These are phyloP conservation scores for Botrytis aclada DNA, from an alignment of 2,329 filamentous ascomycete genomes.

Conservation along the genomic window DNA sequence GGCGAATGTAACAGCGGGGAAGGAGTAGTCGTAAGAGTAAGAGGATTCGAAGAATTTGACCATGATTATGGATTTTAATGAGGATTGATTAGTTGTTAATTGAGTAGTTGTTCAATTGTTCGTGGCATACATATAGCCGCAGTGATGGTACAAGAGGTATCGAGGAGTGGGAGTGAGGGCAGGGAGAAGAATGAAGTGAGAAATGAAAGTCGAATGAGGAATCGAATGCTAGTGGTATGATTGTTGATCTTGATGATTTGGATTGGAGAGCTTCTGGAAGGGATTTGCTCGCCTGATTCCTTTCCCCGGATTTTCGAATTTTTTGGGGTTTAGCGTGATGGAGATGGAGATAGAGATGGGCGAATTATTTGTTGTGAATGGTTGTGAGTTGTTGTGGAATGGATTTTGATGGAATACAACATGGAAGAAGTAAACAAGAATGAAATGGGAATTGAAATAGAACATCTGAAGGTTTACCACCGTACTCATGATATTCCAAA, in stretches of 20 bases:
- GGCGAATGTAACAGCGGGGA: constrained; percentile 80
- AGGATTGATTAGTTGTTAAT: constrained; percentile 10
- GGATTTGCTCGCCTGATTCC: constrained; percentile 17
- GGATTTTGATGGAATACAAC: neutral
- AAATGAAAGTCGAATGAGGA: neutral
- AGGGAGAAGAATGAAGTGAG: neutral
- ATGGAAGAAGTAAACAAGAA: neutral
- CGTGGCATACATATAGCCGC: constrained; percentile 7
- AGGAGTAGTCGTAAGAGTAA: constrained; percentile 75
- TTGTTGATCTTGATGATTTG: constrained; percentile 11
- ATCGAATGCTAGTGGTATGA: constrained; percentile 17
- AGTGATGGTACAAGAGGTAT: constrained; percentile 5
- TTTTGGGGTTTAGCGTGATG: constrained; percentile 8
- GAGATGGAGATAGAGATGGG: neutral
- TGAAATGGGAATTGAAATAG: neutral
- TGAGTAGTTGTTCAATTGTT: neutral
- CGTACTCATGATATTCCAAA: neutral
- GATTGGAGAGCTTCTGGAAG: constrained; percentile 2
- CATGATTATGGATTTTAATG: constrained; percentile 30
- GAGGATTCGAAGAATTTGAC: constrained; percentile 48
- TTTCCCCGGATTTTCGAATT: constrained; percentile 16
- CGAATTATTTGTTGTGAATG: neutral
- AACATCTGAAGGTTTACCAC: neutral
- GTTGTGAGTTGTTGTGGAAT: neutral
- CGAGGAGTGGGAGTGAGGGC: neutral